phyloP scores from a whole-genome alignment of 148 eudicot species.

The Silene conica region DNA sequence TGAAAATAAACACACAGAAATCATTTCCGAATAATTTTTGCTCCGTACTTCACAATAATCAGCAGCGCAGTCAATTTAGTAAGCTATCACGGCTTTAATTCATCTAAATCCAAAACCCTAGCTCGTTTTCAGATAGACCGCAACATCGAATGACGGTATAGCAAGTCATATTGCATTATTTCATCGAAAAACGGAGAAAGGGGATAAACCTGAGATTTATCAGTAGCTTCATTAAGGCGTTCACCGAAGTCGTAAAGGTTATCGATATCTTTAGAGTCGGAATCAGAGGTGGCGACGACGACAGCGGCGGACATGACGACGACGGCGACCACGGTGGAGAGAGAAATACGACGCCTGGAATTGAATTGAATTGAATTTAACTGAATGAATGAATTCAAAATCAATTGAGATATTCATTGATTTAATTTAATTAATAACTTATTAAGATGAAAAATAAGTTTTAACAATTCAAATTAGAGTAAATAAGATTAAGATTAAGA shows the following conservation, averaged over 20 bases:
- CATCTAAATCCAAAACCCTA: background rate
- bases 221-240: background rate
- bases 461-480: too few species aligned
- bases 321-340: background rate
- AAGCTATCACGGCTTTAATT: too few species aligned
- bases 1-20: too few species aligned
- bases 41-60: too few species aligned
- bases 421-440: too few species aligned
- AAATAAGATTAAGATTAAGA: too few species aligned
- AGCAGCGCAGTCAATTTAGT: too few species aligned
- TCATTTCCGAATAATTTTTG: too few species aligned
- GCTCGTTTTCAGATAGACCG: background rate
- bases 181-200: background rate
- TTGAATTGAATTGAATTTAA: background rate
- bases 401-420: background rate
- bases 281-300: background rate
- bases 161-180: background rate
- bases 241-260: background rate
- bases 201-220: constrained; percentile 1
- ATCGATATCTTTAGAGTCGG: constrained; percentile 2
- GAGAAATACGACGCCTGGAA: background rate
- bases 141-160: background rate
- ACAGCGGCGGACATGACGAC: background rate
- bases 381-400: background rate
- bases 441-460: background rate